phyloP scores from a whole-genome alignment of 1,139 yeast genomes.

The Yamadazyma atlantica region DNA sequence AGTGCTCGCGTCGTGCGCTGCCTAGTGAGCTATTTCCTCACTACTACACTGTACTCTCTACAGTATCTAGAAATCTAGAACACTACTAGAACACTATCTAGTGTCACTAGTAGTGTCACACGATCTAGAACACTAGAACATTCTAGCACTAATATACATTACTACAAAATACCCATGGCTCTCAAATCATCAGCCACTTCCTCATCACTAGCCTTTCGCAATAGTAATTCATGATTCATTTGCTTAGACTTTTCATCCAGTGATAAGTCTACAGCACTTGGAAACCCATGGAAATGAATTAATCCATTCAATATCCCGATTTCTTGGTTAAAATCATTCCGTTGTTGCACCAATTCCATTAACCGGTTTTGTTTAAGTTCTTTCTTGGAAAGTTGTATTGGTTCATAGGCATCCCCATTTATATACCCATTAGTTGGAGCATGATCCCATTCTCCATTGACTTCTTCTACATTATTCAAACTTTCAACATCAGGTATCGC shows the following conservation, averaged over 20 bases:
- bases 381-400: conserved; percentile 27
- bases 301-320: conserved; percentile 59
- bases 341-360: conserved; percentile 50
- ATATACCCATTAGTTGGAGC: conserved; percentile 2
- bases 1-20: not conserved
- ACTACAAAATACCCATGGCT: conserved; percentile 44
- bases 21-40: too few relatives aligned
- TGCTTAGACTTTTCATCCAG: conserved; percentile 19
- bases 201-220: conserved; percentile 56
- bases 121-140: not conserved
- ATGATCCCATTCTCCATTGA: conserved; percentile 6
- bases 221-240: conserved; percentile 31
- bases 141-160: not conserved
- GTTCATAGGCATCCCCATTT: conserved; percentile 3
- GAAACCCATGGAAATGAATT: conserved; percentile 60
- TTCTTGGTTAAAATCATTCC: conserved; percentile 56
- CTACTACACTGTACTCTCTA: too few relatives aligned
- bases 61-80: too few relatives aligned
- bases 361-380: conserved; percentile 37
- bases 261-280: conserved; percentile 56
- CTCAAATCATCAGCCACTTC: conserved; percentile 61
- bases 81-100: too few relatives aligned
- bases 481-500: conserved; percentile 33
- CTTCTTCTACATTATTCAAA: conserved; percentile 10
- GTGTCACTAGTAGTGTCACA: too few relatives aligned